A percentile compares a stretch with the other conserved stretches of the same genome.
phyloP scores from a whole-genome alignment of 2,329 filamentous ascomycete species.

The Aspergillus fructus region DNA sequence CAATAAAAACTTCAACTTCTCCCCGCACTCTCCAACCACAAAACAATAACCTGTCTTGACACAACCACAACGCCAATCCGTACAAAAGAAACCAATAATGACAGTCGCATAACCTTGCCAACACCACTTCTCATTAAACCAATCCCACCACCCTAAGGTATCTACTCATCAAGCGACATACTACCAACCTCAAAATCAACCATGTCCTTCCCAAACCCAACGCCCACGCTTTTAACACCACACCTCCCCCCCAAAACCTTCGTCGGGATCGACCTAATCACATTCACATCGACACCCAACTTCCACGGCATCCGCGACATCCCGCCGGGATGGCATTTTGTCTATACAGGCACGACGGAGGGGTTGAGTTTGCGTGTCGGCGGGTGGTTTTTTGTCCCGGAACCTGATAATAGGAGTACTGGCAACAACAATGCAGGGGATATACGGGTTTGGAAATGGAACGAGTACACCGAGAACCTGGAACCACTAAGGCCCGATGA shows the following conservation, averaged over 20 bases:
- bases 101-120: neutral
- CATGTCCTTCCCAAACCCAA: slow-evolving; percentile 10
- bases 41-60: neutral
- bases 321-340: slow-evolving; percentile 59
- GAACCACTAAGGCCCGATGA: slow-evolving; percentile 33
- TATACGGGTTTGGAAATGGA: slow-evolving; percentile 58
- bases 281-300: slow-evolving; percentile 61
- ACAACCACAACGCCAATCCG: neutral
- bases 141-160: neutral
- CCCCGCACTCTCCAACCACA: neutral
- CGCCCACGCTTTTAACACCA: slow-evolving; percentile 44
- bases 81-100: neutral
- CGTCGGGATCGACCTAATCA: slow-evolving; percentile 56
- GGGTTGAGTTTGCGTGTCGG: slow-evolving; percentile 62
- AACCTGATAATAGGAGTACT: slow-evolving; percentile 23
- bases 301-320: slow-evolving; percentile 63
- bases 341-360: slow-evolving; percentile 59
- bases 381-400: slow-evolving; percentile 57
- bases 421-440: slow-evolving; percentile 21
- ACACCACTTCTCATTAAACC: neutral
- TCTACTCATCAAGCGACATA: neutral
- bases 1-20: neutral
- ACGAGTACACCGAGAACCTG: slow-evolving; percentile 36
- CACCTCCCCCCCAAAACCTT: slow-evolving; percentile 48
- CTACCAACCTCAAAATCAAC: neutral